phyloP scores from a whole-genome alignment of 176 grass and related monocot species.

The Zea luxurians region DNA sequence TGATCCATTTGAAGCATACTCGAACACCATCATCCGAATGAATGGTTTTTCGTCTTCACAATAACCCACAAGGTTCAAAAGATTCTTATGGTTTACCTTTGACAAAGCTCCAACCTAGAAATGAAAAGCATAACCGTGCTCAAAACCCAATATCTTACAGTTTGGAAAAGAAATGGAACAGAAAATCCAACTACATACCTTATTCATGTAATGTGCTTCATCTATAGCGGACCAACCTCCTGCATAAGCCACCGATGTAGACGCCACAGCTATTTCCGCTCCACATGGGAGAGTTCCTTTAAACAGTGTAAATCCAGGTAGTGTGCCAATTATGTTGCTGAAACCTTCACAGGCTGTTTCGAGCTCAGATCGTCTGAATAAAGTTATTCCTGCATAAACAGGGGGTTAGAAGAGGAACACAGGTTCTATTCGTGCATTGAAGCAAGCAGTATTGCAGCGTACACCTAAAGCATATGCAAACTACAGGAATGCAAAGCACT shows the following conservation, averaged over 20 bases:
- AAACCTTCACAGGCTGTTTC: conserved; percentile 87
- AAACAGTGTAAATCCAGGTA: conserved; percentile 60
- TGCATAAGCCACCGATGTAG: conserved; percentile 45
- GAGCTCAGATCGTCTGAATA: conserved; percentile 59
- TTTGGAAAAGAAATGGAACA: conserved; percentile 11
- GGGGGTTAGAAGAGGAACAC: not conserved
- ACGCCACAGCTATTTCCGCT: conserved; percentile 80
- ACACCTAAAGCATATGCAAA: not conserved
- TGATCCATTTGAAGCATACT: conserved; percentile 88
- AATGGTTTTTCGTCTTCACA: conserved; percentile 91
- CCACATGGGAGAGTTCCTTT: conserved; percentile 88
- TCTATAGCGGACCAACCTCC: conserved; percentile 54
- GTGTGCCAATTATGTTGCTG: conserved; percentile 72
- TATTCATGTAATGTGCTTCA: conserved; percentile 71
- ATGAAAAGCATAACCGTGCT: conserved; percentile 16
- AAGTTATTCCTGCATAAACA: conserved; percentile 61
- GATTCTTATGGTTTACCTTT: conserved; percentile 81
- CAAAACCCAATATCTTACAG: not conserved
- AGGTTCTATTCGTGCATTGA: conserved; percentile 14
- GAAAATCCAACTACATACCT: conserved; percentile 44
- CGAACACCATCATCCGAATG: conserved; percentile 85
- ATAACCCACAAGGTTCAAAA: conserved; percentile 83
- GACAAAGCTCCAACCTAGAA: conserved; percentile 63
- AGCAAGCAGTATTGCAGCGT: not conserved
- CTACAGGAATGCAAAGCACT: not conserved